A percentile compares a stretch with the other conserved stretches of the same genome.
Evolutionary conservation across 768 basidiomycete species (phyloP).

Genomic region (Podaxis mareebaensis): DNA sequence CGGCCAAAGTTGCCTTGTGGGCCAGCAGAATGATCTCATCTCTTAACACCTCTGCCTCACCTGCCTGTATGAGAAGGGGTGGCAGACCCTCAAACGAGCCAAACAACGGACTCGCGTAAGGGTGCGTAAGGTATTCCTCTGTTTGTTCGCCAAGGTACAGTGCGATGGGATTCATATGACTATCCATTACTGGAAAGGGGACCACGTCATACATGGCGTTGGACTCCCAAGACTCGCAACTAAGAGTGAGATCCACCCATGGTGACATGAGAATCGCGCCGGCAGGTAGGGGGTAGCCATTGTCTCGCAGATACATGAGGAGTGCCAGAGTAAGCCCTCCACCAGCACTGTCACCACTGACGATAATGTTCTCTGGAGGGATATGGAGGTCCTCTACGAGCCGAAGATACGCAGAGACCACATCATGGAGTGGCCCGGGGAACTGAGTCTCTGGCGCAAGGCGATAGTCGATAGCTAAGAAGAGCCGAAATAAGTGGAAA

Average conservation of each 20-base stretch:
- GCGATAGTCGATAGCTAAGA: constrained; percentile 90
- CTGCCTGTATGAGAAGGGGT: constrained; percentile 87
- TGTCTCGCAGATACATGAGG: constrained; percentile 94
- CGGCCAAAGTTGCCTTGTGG: constrained; percentile 87
- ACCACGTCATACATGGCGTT: constrained; percentile 88
- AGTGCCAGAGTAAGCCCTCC: constrained; percentile 85
- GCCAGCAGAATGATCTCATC: constrained; percentile 92
- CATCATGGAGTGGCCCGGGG: constrained; percentile 86
- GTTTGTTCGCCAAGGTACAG: constrained; percentile 87
- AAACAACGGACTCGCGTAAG: constrained; percentile 94
- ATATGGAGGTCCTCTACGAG: constrained; percentile 87
- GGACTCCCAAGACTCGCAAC: constrained; percentile 97
- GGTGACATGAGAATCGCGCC: constrained; percentile 90
- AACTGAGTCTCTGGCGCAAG: constrained; percentile 95
- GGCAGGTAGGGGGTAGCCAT: constrained; percentile 79
- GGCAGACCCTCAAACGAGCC: constrained; percentile 86
- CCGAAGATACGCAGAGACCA: constrained; percentile 83
- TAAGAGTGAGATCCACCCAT: constrained; percentile 94
- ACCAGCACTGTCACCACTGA: constrained; percentile 93
- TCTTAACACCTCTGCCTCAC: constrained; percentile 92
- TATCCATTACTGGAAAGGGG: constrained; percentile 67
- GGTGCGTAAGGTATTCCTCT: constrained; percentile 87
- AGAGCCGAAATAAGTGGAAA: constrained; percentile 8
- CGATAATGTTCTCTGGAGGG: constrained; percentile 85
- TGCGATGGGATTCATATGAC: constrained; percentile 92